Base-by-base conservation (phyloP, 225 moss, liverwort and hornwort species). In the Neckera pumila region DNA sequence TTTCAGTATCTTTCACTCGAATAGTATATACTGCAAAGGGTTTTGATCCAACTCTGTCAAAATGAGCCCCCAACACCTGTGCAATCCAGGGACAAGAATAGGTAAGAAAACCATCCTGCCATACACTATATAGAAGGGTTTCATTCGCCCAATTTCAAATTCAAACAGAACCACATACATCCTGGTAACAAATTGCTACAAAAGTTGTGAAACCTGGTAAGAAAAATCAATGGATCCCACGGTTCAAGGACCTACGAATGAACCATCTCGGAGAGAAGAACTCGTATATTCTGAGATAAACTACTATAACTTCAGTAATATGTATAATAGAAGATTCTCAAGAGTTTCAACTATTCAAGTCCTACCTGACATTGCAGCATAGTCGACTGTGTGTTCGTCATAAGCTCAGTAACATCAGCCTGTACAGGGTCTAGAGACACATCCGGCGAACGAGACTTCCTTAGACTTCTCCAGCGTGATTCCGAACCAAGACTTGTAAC, bases 11-110 rank as follows among this genome's bases (percentile, higher is more conserved):
- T 87, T 89, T 93, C 59, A 98, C 97, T 88, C 88, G 94, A 82
- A 98, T 93, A 57, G 92, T 95, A 81, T 97, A 98, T 58, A 98
- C 91, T 53, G 98, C 98, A 89, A 97, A 98, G 49, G 97, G 91
- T 87, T 94, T 98, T 58, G 97, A 93, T 86, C 95, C 94, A 88
- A 90, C 86, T 84, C 95, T 96, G 85, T 98, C 97, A 86, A 97
- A 97, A 91, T 98, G 95, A 63, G 95, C 97, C 88, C 93, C 94
- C n/a, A 95, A 86, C 56, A 98, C 98, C 94, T 94, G 92, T 87
- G 42, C 61, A 75, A 83, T 22, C 79, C 77, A 89, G 77, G 40
- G 53, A 79, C 31, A 67, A 20, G 16, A 71, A 85, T 81, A 26
- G 73, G 72, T 78, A 40, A 67, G 40, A 56, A 60, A 33, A 69